Evolutionary conservation across 2,329 filamentous ascomycete species (phyloP).

Genomic region (Drechslerella stenobrocha): DNA sequence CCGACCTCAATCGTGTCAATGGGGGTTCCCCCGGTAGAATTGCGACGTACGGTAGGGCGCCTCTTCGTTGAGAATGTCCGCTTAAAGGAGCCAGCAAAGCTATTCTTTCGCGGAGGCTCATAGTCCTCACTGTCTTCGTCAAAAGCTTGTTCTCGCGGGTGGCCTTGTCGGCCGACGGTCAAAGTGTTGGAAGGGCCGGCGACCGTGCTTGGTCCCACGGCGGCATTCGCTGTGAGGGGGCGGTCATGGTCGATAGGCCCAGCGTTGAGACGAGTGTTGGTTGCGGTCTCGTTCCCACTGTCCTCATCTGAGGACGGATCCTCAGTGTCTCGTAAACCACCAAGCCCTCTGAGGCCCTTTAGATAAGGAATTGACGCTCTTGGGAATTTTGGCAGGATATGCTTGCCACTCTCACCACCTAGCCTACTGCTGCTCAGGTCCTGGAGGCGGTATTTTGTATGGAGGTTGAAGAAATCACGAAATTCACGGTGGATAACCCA

Average conservation of each 20-base stretch:
- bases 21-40: slow-evolving; percentile 48
- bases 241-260: slow-evolving; percentile 14
- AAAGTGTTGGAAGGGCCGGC: slow-evolving; percentile 12
- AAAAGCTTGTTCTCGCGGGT: slow-evolving; percentile 57
- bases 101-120: slow-evolving; percentile 50
- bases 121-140: slow-evolving; percentile 59
- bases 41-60: slow-evolving; percentile 57
- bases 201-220: slow-evolving; percentile 18
- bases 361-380: slow-evolving; percentile 87
- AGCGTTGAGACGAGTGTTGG: slow-evolving; percentile 40
- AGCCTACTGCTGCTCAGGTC: slow-evolving; percentile 81
- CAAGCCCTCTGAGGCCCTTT: slow-evolving; percentile 75
- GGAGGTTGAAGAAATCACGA: slow-evolving; percentile 86
- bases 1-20: slow-evolving; percentile 37
- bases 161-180: slow-evolving; percentile 3
- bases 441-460: slow-evolving; percentile 88
- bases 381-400: slow-evolving; percentile 87
- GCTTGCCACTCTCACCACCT: slow-evolving; percentile 68
- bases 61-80: slow-evolving; percentile 56
- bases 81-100: slow-evolving; percentile 38
- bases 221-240: slow-evolving; percentile 26
- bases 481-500: slow-evolving; percentile 90
- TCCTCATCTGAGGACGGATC: slow-evolving; percentile 62
- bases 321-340: slow-evolving; percentile 68
- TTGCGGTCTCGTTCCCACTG: slow-evolving; percentile 49